Conservation (phyloP, 2,329 filamentous ascomycete genomes). For the Falciphora oryzae region DNA sequence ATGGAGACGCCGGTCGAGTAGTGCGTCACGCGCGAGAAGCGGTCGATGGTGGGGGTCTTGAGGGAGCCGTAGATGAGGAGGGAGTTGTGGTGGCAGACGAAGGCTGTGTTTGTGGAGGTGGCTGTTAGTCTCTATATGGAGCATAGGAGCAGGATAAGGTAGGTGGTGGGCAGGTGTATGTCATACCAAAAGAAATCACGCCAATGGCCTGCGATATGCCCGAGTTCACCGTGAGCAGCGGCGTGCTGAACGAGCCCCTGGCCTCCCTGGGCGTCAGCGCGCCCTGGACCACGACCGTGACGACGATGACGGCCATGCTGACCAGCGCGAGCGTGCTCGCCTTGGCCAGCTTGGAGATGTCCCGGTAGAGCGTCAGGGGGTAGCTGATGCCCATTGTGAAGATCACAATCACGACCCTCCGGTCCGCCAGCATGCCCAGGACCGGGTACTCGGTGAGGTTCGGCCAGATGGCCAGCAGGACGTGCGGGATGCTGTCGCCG, state of each 20-base stretch:
- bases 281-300: conserved; percentile 83
- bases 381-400: conserved; percentile 83
- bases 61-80: conserved; percentile 96
- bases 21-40: conserved; percentile 89
- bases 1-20: conserved; percentile 88
- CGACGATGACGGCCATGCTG: conserved; percentile 86
- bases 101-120: conserved; percentile 35
- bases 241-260: conserved; percentile 64
- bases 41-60: conserved; percentile 88
- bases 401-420: conserved; percentile 79
- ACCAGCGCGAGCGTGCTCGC: conserved; percentile 88
- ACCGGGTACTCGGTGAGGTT: conserved; percentile 66
- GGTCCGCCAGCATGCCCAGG: conserved; percentile 74
- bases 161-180: background rate
- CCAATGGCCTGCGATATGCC: conserved; percentile 95
- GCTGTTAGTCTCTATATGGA: background rate
- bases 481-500: conserved; percentile 91
- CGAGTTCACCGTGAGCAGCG: conserved; percentile 70
- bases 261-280: conserved; percentile 65
- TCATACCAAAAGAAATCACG: conserved; percentile 90
- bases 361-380: conserved; percentile 86
- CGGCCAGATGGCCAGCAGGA: conserved; percentile 77
- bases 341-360: conserved; percentile 97
- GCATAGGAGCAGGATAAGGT: background rate
- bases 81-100: conserved; percentile 85